Conservation (phyloP, 1,284 basidiomycete species). For the Rhodotorula sp. region DNA sequence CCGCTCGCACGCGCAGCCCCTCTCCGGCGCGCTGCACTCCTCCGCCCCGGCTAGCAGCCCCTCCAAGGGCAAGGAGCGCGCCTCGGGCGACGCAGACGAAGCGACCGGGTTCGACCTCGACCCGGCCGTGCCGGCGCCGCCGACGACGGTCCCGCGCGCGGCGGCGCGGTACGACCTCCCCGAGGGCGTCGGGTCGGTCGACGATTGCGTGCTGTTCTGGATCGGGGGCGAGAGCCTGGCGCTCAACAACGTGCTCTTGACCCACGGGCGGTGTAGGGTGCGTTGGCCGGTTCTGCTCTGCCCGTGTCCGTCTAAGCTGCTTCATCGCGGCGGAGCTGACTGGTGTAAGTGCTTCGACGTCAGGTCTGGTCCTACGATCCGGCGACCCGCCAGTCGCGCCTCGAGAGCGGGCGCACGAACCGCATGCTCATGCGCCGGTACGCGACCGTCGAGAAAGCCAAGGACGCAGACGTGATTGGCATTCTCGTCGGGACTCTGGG, state of each 20-base stretch:
- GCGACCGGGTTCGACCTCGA: conserved; percentile 23
- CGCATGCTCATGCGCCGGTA: conserved; percentile 90
- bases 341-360: too few relatives aligned
- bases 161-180: conserved; percentile 40
- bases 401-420: conserved; percentile 66
- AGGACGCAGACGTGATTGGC: conserved; percentile 90
- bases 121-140: conserved; percentile 31
- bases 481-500: conserved; percentile 94
- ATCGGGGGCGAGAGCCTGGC: conserved; percentile 79
- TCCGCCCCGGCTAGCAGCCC: background rate
- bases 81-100: background rate
- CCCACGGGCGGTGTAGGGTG: conserved; percentile 57
- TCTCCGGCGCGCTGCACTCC: background rate
- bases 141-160: conserved; percentile 36
- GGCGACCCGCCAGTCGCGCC: conserved; percentile 53
- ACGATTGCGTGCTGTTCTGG: conserved; percentile 65
- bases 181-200: conserved; percentile 44
- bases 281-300: conserved; percentile 34
- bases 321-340: conserved; percentile 3
- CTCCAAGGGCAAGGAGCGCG: conserved; percentile 32
- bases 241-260: conserved; percentile 84
- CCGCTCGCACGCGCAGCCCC: conserved; percentile 6
- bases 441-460: conserved; percentile 79
- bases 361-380: conserved; percentile 81
- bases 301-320: conserved; percentile 23